A percentile compares a stretch with the other conserved stretches of the same genome.
Conservation (phyloP, 805 yeast species). For the Ogataea henricii region DNA sequence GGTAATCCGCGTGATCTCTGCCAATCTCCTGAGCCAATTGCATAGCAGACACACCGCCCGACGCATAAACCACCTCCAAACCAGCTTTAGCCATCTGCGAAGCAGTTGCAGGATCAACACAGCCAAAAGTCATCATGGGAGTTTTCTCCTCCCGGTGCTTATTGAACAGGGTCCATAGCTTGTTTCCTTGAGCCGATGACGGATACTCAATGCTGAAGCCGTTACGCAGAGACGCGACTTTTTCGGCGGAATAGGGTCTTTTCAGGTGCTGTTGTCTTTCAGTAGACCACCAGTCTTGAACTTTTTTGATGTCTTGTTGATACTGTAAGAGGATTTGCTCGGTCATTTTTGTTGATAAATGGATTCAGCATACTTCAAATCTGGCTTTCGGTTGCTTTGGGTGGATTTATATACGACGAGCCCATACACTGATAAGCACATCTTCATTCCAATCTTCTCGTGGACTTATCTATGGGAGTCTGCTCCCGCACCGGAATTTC, state of each 20-base stretch:
- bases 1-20: conserved; percentile 70
- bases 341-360: not conserved
- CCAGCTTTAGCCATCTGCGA: conserved; percentile 52
- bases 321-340: conserved; percentile 9
- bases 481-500: not conserved
- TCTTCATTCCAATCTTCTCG: too few relatives aligned
- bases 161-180: conserved; percentile 48
- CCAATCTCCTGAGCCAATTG: conserved; percentile 65
- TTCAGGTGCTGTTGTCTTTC: conserved; percentile 48
- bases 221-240: conserved; percentile 57
- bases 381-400: not conserved
- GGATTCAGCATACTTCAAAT: not conserved
- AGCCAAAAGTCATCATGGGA: conserved; percentile 61
- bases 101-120: conserved; percentile 64
- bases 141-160: conserved; percentile 40
- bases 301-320: conserved; percentile 24
- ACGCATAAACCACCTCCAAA: conserved; percentile 54
- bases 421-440: too few relatives aligned
- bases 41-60: conserved; percentile 63
- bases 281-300: conserved; percentile 52
- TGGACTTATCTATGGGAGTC: too few relatives aligned
- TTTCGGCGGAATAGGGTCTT: conserved; percentile 54
- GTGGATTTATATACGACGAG: too few relatives aligned
- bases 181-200: conserved; percentile 56
- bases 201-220: conserved; percentile 42